Evolutionary conservation across 2,329 filamentous ascomycete species (phyloP).

Genomic region (Trichoderma sp.): DNA sequence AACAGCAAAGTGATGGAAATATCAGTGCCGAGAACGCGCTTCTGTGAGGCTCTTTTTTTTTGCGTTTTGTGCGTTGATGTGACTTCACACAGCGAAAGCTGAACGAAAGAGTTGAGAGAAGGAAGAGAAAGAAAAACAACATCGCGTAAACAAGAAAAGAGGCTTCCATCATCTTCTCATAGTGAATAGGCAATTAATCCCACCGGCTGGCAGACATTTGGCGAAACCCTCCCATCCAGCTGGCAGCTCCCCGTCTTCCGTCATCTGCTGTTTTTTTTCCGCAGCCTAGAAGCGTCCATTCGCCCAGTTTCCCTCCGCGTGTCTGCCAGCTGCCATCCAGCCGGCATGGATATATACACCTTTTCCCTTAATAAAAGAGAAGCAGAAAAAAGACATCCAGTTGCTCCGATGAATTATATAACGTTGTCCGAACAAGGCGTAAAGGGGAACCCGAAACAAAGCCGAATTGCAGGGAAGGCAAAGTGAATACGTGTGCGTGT

Average conservation of each 20-base stretch:
- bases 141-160: slow-evolving; percentile 3
- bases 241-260: slow-evolving; percentile 10
- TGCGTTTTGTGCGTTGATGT: neutral
- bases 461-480: neutral
- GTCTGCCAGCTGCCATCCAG: neutral
- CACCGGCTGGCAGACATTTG: slow-evolving; percentile 19
- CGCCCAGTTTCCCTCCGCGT: neutral
- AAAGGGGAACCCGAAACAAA: neutral
- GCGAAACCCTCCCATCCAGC: slow-evolving; percentile 11
- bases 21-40: neutral
- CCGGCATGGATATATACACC: neutral
- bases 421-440: neutral
- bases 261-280: slow-evolving; percentile 1
- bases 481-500: neutral
- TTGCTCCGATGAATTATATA: neutral
- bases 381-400: neutral
- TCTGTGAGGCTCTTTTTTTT: neutral
- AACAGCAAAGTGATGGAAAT: neutral
- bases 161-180: neutral
- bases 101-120: neutral
- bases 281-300: neutral
- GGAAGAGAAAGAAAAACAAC: neutral
- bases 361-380: neutral
- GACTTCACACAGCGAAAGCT: neutral
- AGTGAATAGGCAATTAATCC: neutral